Percentiles rank a stretch among this genome's conserved stretches.
Evolutionary conservation across 2,329 filamentous ascomycete genomes (phyloP).

Genomic region (Xylaria hypoxylon): DNA sequence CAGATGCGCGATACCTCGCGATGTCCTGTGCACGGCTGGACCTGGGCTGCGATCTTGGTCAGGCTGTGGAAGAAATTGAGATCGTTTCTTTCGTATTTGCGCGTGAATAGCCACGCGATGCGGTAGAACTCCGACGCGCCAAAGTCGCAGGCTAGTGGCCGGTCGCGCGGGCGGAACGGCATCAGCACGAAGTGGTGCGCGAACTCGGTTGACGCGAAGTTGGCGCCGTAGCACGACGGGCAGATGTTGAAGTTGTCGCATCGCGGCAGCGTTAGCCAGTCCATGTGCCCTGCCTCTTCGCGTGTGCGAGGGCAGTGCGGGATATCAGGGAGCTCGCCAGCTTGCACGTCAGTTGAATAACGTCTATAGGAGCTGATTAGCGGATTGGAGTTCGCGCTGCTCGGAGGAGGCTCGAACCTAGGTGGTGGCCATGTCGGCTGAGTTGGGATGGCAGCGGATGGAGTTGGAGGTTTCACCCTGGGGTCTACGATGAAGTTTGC

Average conservation of each 20-base stretch:
- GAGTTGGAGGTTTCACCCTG: slow-evolving; percentile 42
- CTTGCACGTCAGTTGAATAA: slow-evolving; percentile 64
- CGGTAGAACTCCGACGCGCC: slow-evolving; percentile 82
- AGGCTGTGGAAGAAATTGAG: slow-evolving; percentile 77
- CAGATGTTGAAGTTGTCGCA: slow-evolving; percentile 83
- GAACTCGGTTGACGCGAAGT: slow-evolving; percentile 77
- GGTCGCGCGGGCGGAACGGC: slow-evolving; percentile 66
- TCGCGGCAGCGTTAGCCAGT: slow-evolving; percentile 83
- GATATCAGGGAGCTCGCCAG: slow-evolving; percentile 61
- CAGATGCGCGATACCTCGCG: slow-evolving; percentile 71
- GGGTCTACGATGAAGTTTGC: slow-evolving; percentile 35
- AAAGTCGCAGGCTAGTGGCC: slow-evolving; percentile 79
- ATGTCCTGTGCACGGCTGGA: slow-evolving; percentile 69
- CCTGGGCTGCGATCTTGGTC: slow-evolving; percentile 69
- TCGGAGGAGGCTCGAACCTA: slow-evolving; percentile 56
- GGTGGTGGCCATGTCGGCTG: slow-evolving; percentile 60
- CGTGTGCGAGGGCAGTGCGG: slow-evolving; percentile 76
- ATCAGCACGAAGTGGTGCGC: slow-evolving; percentile 73
- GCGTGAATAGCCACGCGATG: slow-evolving; percentile 83
- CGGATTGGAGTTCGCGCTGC: slow-evolving; percentile 53
- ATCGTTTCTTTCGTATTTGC: slow-evolving; percentile 75
- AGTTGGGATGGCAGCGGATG: slow-evolving; percentile 42
- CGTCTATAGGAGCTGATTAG: slow-evolving; percentile 62
- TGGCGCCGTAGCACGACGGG: slow-evolving; percentile 78
- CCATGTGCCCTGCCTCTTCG: slow-evolving; percentile 72